Evolutionary conservation across 352 stramenopile genomes (phyloP), one percentile per base, ranked within the genome.

Genomic region (Globisporangium radiosum): DNA sequence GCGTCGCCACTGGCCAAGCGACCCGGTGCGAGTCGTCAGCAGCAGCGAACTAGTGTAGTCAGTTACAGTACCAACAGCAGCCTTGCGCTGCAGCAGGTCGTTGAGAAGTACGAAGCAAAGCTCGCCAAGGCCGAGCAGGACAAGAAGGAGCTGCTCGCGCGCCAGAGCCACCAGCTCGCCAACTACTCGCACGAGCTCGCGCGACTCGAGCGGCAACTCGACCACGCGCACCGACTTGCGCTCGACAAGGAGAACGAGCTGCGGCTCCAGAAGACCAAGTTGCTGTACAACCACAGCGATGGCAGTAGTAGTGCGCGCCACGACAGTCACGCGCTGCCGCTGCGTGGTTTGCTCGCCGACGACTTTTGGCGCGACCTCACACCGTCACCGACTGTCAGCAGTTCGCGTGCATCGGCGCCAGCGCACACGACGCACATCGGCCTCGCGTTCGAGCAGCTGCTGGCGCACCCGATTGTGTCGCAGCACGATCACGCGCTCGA

Each of bases 171-270:
- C 37, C 79, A 92, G 63, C 60, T 88, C 5, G 71, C 79, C 10
- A 88, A 81, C 44, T 92, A 87, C 19, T 83, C 76, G 0, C 77
- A 87, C 45, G 78, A 87, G 36, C 65, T 87, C 9, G 84, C 78
- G 13, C 71, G 81, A n/a, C 62, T 92, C 1, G 79, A 90, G 40
- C 73, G 81, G 8, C 76, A 90, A 52, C 65, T 92, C 5, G 76
- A 89, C 11, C 73, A 79, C 47, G 68, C 75, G 1, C 75, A 83
- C 19, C 65, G 63, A 15, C 59, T 66, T 0, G 55, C 73, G 1
- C 73, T 83, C 39, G 79, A 84, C 53, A 85, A 83, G 43, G 79
- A 89, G 47, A 85, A 85, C 15, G 75, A 76, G 45, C 52, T 86
- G 33, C 68, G 75, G 2, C 61, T 89, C 0, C 75, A 85, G 51